phyloP scores from a whole-genome alignment of 306 rosid species.

The Mimosa pudica region DNA sequence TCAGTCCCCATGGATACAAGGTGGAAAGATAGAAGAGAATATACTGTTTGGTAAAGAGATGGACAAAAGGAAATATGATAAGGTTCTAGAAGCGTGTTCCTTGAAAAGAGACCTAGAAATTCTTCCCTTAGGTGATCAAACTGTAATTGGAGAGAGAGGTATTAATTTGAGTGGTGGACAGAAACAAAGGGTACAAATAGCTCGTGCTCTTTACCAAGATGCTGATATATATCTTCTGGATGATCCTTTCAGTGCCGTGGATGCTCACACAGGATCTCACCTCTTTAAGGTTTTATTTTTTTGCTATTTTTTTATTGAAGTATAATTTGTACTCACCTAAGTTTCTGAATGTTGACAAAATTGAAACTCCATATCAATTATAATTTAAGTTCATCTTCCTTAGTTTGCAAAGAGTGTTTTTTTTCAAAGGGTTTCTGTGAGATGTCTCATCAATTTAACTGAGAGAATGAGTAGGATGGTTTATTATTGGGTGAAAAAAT shows the following conservation, averaged over 20 bases:
- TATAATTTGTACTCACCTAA: neutral
- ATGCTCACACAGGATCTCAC: conserved; percentile 95
- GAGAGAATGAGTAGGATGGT: neutral
- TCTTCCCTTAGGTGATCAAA: conserved; percentile 82
- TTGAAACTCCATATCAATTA: neutral
- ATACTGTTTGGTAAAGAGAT: conserved; percentile 72
- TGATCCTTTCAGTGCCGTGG: conserved; percentile 93
- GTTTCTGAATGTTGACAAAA: neutral
- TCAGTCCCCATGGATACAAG: conserved; percentile 94
- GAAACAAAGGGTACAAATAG: conserved; percentile 90
- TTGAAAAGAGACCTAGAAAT: conserved; percentile 76
- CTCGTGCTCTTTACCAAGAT: conserved; percentile 83
- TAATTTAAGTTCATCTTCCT: neutral
- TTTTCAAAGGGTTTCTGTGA: neutral
- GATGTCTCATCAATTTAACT: neutral
- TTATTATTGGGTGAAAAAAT: neutral
- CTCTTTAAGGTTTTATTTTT: conserved; percentile 62
- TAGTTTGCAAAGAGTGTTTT: neutral
- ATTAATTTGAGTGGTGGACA: conserved; percentile 97
- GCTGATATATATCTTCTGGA: conserved; percentile 89
- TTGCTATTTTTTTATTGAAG: conserved; percentile 19
- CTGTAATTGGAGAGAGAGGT: conserved; percentile 87
- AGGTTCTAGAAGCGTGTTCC: conserved; percentile 85
- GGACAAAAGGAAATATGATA: conserved; percentile 71
- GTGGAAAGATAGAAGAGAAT: conserved; percentile 83